Evolutionary conservation across 2,329 filamentous ascomycete species (phyloP), one percentile per base, ranked within the genome.

Genomic region (Diaporthe ampelina): DNA sequence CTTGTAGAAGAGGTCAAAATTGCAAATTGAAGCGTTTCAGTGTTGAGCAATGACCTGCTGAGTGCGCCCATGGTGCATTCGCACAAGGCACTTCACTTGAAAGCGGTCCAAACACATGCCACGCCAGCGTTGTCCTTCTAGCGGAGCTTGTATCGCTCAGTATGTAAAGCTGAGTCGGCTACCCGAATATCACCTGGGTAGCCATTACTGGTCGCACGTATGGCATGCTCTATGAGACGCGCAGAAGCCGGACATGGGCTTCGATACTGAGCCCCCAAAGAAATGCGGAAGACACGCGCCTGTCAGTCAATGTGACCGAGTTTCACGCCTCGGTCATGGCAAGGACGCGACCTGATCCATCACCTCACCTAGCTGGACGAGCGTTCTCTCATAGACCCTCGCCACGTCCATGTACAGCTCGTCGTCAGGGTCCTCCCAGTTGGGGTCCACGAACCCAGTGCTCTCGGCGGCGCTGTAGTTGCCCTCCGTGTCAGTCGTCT

Each of bases 371-470:
- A 97, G 83, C 79, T 94, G 88, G 52, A 94, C 89, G 77, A 97
- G 90, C 0, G 94, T 97, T 78, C 89, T 89, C 81, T 97, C 94
- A 83, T 97, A 98, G 2, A 97, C 91, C 76, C 88, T 89, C 0
- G 92, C 94, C 67, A 94, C 90, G 76, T 93, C 92, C 88, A 95
- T 91, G 76, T 94, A 88, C 77, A 91, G 80, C 45, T 80, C 79
- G 1, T 85, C 83, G 4, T 85, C 81, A 0, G 80, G 82, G 1
- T 83, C 82, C 9, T 85, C 84, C 37, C 79, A 83, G 26, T 84
- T 84, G 32, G 76, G 71, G 29, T 81, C 76, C 56, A 54, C 67
- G 29, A 74, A 74, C 40, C 37, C 61, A 21, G 24, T 61, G 74
- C 58, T 48, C 24, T 70, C 72, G 10, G 68, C 72, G 43, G 67